Percentiles rank a stretch among this genome's conserved stretches.
phyloP scores from a whole-genome alignment of 805 yeast species.

The Candida methanosorbosa region DNA sequence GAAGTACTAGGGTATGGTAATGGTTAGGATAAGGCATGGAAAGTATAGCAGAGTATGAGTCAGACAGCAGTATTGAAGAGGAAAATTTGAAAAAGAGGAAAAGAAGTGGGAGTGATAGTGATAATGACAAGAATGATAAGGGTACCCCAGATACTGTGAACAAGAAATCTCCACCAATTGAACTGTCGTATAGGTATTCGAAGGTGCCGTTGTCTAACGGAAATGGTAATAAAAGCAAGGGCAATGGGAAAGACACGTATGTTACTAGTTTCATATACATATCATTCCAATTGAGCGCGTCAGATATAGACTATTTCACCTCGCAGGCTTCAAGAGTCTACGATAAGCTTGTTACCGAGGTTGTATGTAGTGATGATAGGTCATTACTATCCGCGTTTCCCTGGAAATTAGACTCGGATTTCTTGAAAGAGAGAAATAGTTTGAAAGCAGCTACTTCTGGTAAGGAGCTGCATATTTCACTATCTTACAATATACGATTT shows the following conservation, averaged over 20 bases:
- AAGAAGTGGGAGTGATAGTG: background rate
- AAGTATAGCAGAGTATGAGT: too few species aligned
- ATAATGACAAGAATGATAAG: background rate
- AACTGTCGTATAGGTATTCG: background rate
- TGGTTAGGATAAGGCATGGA: too few species aligned
- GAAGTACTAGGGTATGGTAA: background rate
- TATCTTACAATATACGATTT: slow-evolving; percentile 4
- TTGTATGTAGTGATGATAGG: too few species aligned
- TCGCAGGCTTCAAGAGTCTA: too few species aligned
- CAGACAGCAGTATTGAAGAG: too few species aligned
- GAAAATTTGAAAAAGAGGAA: background rate
- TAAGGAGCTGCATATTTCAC: slow-evolving; percentile 11
- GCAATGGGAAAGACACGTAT: background rate
- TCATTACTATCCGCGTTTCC: too few species aligned
- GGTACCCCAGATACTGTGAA: background rate
- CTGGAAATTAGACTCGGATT: too few species aligned
- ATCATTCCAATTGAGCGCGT: too few species aligned
- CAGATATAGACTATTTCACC: too few species aligned
- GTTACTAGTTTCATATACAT: background rate
- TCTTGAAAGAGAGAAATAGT: too few species aligned
- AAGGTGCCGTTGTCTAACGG: background rate
- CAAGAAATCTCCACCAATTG: background rate
- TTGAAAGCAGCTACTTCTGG: too few species aligned
- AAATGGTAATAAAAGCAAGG: background rate
- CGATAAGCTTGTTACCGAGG: too few species aligned